These are phyloP conservation scores for Fremontodendron californicum DNA, from an alignment of 345 rosid genomes.

Conservation along the genomic window DNA sequence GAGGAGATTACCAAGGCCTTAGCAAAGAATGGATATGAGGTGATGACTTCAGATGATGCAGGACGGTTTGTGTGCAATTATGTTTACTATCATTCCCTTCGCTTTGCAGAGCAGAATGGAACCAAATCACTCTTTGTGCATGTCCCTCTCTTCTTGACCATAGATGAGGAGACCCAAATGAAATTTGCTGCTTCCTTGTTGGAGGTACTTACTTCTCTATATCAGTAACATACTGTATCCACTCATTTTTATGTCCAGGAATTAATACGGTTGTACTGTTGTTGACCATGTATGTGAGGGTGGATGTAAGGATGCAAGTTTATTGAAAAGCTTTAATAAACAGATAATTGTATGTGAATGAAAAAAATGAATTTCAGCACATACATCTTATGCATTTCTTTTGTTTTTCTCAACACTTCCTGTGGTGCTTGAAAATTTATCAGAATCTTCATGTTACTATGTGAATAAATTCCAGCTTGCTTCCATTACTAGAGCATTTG, in stretches of 20 bases:
- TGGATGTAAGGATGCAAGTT: constrained; percentile 14
- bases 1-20: constrained; percentile 54
- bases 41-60: constrained; percentile 79
- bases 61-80: constrained; percentile 97
- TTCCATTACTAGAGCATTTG: neutral
- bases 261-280: constrained; percentile 11
- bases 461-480: neutral
- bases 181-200: constrained; percentile 61
- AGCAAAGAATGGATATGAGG: constrained; percentile 66
- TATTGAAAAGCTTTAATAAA: constrained; percentile 30
- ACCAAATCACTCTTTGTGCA: constrained; percentile 75
- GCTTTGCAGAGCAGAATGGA: constrained; percentile 81
- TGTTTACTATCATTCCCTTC: constrained; percentile 87
- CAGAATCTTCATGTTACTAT: constrained; percentile 18
- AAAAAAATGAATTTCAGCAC: constrained; percentile 12
- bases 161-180: constrained; percentile 93
- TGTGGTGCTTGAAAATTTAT: neutral
- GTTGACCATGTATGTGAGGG: constrained; percentile 15
- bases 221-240: constrained; percentile 30
- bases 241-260: constrained; percentile 17
- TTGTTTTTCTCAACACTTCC: neutral
- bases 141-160: constrained; percentile 86
- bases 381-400: constrained; percentile 21
- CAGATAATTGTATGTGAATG: constrained; percentile 21
- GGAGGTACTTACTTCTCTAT: constrained; percentile 60